These are phyloP conservation scores for Penicillium thymicola DNA, from an alignment of 2,329 filamentous ascomycete species.

Conservation along the genomic window DNA sequence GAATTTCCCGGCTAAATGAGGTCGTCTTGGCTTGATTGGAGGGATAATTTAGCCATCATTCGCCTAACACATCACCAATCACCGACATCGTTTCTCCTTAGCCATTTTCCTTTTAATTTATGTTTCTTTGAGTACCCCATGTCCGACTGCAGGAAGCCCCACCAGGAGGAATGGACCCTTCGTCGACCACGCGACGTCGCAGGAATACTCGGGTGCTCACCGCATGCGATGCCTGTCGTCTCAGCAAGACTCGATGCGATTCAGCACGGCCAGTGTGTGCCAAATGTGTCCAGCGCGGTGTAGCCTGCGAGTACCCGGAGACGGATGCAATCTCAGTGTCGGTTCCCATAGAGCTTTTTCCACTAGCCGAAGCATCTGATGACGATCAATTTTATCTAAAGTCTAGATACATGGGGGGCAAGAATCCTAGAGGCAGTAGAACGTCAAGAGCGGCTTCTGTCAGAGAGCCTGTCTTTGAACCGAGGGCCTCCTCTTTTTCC, in stretches of 20 bases:
- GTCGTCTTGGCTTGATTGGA: conserved; percentile 8
- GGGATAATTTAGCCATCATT: conserved; percentile 4
- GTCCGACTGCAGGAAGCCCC: background rate
- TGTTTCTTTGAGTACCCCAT: background rate
- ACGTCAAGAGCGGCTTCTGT: conserved; percentile 22
- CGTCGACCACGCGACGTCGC: conserved; percentile 13
- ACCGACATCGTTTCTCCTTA: background rate
- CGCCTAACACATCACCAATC: conserved; percentile 5
- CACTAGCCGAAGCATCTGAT: conserved; percentile 9
- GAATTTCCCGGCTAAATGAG: conserved; percentile 7
- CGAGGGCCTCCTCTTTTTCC: conserved; percentile 1
- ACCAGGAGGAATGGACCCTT: conserved; percentile 14
- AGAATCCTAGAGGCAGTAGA: conserved; percentile 24
- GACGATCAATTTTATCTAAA: conserved; percentile 11
- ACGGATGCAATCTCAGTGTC: conserved; percentile 25
- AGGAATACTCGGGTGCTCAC: conserved; percentile 26
- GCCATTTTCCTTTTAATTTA: background rate
- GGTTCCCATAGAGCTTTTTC: conserved; percentile 12
- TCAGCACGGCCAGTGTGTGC: conserved; percentile 24
- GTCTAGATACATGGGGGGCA: conserved; percentile 24
- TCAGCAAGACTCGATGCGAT: conserved; percentile 27
- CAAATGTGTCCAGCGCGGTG: conserved; percentile 25
- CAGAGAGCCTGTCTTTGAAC: conserved; percentile 11
- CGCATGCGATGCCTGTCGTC: conserved; percentile 25
- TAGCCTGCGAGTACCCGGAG: conserved; percentile 25